Evolutionary conservation across 106 monocot genomes (phyloP).

Genomic region (Ottelia alismoides): DNA sequence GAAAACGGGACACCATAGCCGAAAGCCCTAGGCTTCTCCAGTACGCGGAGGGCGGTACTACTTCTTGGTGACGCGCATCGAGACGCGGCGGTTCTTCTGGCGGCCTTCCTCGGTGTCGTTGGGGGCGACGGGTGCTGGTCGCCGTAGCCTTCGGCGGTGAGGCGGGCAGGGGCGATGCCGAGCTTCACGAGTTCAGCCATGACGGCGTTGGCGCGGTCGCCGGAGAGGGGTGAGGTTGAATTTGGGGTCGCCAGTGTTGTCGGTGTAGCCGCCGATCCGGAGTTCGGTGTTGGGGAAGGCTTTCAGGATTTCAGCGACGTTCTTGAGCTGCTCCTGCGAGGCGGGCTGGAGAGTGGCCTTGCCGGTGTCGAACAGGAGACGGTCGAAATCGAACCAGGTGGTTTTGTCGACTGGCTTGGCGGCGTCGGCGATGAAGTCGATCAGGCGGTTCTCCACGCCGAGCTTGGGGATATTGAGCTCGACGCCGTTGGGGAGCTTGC

Average conservation of each 20-base stretch:
- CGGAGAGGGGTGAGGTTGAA: not conserved
- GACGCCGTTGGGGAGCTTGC: too few species aligned
- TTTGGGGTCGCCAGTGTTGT: not conserved
- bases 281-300: not conserved
- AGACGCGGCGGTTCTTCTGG: not conserved
- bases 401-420: too few species aligned
- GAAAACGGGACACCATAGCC: too few species aligned
- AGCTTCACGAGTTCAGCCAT: not conserved
- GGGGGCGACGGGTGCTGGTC: not conserved
- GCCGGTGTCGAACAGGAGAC: not conserved
- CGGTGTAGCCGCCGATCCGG: not conserved
- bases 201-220: not conserved
- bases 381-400: too few species aligned
- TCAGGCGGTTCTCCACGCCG: too few species aligned
- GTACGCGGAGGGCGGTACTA: too few species aligned
- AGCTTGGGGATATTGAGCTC: too few species aligned
- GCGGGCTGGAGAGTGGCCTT: not conserved
- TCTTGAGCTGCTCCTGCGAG: not conserved
- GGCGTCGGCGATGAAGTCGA: too few species aligned
- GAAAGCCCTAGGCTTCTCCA: too few species aligned
- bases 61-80: too few species aligned
- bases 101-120: not conserved
- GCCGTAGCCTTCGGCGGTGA: not conserved
- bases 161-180: not conserved
- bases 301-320: not conserved